Percentiles rank a stretch among this genome's conserved stretches.
Conservation (phyloP, 768 basidiomycete species). For the Kwoniella mangroviensis region DNA sequence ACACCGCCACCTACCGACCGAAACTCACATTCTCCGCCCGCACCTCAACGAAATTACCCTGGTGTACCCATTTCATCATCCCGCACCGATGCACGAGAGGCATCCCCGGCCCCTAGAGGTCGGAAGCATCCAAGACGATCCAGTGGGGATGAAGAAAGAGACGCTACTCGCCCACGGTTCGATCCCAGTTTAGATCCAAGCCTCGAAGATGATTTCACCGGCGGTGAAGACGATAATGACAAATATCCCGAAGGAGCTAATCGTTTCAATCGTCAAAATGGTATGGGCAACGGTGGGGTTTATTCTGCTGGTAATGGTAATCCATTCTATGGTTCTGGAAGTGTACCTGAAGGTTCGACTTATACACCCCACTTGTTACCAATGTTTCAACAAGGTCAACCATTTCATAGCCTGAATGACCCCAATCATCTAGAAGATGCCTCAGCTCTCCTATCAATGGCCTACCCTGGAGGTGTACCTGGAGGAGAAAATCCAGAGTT, state of each 20-base stretch:
- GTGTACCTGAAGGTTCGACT: slow-evolving; percentile 24
- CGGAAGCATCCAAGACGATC: slow-evolving; percentile 33
- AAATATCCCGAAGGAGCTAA: slow-evolving; percentile 20
- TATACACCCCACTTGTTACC: slow-evolving; percentile 52
- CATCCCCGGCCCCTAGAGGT: slow-evolving; percentile 30
- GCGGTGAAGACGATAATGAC: slow-evolving; percentile 29
- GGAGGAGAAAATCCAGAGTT: slow-evolving; percentile 20
- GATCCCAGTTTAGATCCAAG: slow-evolving; percentile 23
- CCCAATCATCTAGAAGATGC: slow-evolving; percentile 55
- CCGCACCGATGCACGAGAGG: slow-evolving; percentile 42
- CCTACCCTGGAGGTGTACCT: slow-evolving; percentile 45
- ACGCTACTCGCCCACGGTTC: slow-evolving; percentile 12
- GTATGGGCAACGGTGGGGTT: slow-evolving; percentile 35
- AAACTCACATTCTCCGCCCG: slow-evolving; percentile 41
- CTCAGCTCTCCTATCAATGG: slow-evolving; percentile 54
- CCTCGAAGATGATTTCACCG: slow-evolving; percentile 32
- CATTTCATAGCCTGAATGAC: slow-evolving; percentile 33
- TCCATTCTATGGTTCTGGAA: slow-evolving; percentile 19
- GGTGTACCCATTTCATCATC: slow-evolving; percentile 50
- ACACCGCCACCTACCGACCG: slow-evolving; percentile 43
- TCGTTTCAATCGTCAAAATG: slow-evolving; percentile 31
- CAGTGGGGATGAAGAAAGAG: slow-evolving; percentile 20
- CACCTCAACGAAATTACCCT: slow-evolving; percentile 39
- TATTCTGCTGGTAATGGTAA: slow-evolving; percentile 29
- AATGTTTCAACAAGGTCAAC: slow-evolving; percentile 38